Evolutionary conservation across 805 yeast species (phyloP), one percentile per base, ranked within the genome.

Genomic region (Candida boleticola): DNA sequence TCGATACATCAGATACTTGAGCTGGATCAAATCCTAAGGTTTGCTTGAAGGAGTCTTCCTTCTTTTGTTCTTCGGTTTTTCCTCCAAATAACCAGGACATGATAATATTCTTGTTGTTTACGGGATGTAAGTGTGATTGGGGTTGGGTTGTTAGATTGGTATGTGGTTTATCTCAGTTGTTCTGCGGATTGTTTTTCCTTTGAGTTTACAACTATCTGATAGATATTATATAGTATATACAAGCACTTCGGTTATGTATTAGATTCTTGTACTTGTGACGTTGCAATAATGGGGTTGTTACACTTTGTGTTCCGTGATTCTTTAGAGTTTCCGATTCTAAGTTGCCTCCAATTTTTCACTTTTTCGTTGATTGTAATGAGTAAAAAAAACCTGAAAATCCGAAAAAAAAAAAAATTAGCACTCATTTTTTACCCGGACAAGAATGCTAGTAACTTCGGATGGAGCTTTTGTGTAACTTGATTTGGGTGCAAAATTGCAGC

Each of bases 21-120:
- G 74, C 60, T 20, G 89, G 83, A 58, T 84, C 89, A 58, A 83
- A 82, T 18, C 87, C 86, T 43, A 76, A 66, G 25, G 68, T 53
- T 46, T 59, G 55, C 44, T 54, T 59, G 33, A 56, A 55, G 9
- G 50, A 49, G 38, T 57, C 55, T 33, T 49, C 46, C 18, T 54
- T 48, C 20, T 49, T 42, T 29, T 49, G 50, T 34, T 59, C 54
- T 43, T 45, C 48, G 44, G 45, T 52, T 45, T 56, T 52, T 39
- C 71, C 66, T 49, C 79, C 79, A 48, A 75, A 74, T 58, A 74
- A 54, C 81, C 81, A 76, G 45, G 77, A 73, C 77, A 73, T 72
- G 22, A 10, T 43, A 6, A 7, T 20, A 7, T 14, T 29, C 5
- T 14, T 25, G 23, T 20, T 20, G 21, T 37, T 27, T 16, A 18